Percentiles rank a stretch among this genome's conserved stretches.
Conservation (phyloP, 345 rosid genomes). For the Gossypium longicalyx region DNA sequence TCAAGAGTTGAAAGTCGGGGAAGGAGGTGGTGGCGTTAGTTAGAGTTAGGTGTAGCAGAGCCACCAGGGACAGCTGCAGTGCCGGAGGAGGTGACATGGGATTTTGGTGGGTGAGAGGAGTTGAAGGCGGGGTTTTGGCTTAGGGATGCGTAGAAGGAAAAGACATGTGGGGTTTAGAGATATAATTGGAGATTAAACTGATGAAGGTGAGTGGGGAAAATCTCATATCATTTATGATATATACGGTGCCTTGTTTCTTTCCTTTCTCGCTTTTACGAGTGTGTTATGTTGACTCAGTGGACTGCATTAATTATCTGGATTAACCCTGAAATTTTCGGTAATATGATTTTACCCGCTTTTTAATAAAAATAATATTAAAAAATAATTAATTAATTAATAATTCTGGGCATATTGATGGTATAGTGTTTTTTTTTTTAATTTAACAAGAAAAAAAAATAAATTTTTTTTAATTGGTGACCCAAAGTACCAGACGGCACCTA, state of each 20-base stretch:
- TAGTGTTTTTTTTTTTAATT: no score
- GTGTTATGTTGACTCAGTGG: not conserved
- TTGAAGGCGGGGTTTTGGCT: conserved; percentile 7
- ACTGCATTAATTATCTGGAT: not conserved
- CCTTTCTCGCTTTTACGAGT: not conserved
- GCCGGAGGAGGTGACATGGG: conserved; percentile 20
- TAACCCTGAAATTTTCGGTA: no score
- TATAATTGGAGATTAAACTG: conserved; percentile 15
- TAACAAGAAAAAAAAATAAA: no score
- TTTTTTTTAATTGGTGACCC: no score
- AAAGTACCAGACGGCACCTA: accelerated
- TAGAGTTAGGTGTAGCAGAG: conserved; percentile 10
- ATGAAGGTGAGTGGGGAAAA: not conserved
- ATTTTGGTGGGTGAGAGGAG: not conserved
- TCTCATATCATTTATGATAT: no score
- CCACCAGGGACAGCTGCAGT: conserved; percentile 6
- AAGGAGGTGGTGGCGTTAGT: conserved; percentile 14
- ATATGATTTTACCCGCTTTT: no score
- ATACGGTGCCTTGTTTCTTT: not conserved
- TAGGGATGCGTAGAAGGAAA: conserved; percentile 8
- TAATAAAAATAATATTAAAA: no score
- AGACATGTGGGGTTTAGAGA: conserved; percentile 26
- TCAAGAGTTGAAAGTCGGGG: conserved; percentile 50
- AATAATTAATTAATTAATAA: no score
- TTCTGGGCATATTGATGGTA: no score